Evolutionary conservation across 2,329 filamentous ascomycete species (phyloP), one percentile per base, ranked within the genome.

Genomic region (Epicoccum nigrum): DNA sequence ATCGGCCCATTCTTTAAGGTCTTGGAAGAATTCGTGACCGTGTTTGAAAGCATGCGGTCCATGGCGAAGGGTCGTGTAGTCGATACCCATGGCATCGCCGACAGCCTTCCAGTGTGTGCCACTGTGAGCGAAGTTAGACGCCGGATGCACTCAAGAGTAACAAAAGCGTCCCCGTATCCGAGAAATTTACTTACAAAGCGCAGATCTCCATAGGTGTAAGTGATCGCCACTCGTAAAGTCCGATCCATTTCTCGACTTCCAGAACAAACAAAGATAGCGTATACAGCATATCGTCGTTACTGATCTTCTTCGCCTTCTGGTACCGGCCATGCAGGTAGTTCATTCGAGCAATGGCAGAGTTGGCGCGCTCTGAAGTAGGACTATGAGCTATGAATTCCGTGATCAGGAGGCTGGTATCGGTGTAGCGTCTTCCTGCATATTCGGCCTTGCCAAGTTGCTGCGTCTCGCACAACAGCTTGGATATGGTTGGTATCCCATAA

Each of bases 81-180:
- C 72, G 47, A 92, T 88, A 0, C 78, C 80, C 83, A 92, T 87
- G 44, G 83, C 82, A 60, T 90, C 85, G 12, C 88, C 88, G 13
- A 90, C 73, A 44, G 79, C 79, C 70, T 88, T 89, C 88, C 87
- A 92, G 63, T 88, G 84, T 0, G 83, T 85, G 13, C 83, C 85
- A 23, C 63, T 68, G 31, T 1, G 1, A 28, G 1, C 5, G 12
- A 2, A 27, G 28, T 58, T 31, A 60, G 43, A 30, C 2, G 13
- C 6, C 4, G 19, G 13, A 30, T n/a, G n/a, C 17, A 16, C 9
- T n/a, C n/a, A n/a, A n/a, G n/a, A n/a, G n/a, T n/a, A n/a, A n/a
- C n/a, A n/a, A 4, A 27, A 15, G 3, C 2, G 4, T 16, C 20
- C n/a, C 7, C 15, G 7, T 12, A 21, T 25, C 2, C 7, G 6